Base-by-base conservation (phyloP, 805 yeast species). In the Suhomyces vadensis region DNA sequence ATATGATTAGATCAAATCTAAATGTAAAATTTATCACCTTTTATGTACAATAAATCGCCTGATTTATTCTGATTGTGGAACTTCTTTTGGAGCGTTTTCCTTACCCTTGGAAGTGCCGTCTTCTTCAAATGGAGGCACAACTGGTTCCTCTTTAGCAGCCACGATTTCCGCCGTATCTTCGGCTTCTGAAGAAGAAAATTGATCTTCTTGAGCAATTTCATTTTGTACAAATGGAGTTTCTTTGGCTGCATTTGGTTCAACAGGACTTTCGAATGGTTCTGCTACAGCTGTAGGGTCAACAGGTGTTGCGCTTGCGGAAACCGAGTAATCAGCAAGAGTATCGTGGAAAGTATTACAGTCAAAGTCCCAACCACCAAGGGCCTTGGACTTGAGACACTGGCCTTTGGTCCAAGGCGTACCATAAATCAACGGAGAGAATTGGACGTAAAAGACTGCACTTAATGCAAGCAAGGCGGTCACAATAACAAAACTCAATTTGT, bases 301-400 rank as follows among this genome's bases (percentile, higher is more conserved):
- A 3, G 44, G 31, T 22, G 35, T 26, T 3, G 51, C 17, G 7
- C 47, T 27, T 11, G 46, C 24, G 17, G 50, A 33, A 4, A 39
- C 16, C 10, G 42, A 22, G 51, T 70, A 69, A 19, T 63, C 62
- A 14, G 51, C 52, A 13, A 55, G 42, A n/a, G 40, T 54, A 4
- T 56, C 63, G 33, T 71, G 71, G 63, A 78, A 89, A 10, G 73
- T 54, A 48, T 69, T 71, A 70, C 99, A 94, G 58, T 84, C 85
- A 61, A 82, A 94, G 74, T 94, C 99, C 99, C 98, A 94, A 31
- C 79, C 73, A 3, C 71, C 49, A 24, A 86, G 51, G 54, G 80
- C 63, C 67, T 81, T 80, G 36, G 91, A 71, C 35, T 74, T 68
- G 46, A 72, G 67, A 68, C 99, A 94, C 47, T 75, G 64, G 22